Conservation (phyloP, 2,329 filamentous ascomycete species). For the Alternaria alternata region DNA sequence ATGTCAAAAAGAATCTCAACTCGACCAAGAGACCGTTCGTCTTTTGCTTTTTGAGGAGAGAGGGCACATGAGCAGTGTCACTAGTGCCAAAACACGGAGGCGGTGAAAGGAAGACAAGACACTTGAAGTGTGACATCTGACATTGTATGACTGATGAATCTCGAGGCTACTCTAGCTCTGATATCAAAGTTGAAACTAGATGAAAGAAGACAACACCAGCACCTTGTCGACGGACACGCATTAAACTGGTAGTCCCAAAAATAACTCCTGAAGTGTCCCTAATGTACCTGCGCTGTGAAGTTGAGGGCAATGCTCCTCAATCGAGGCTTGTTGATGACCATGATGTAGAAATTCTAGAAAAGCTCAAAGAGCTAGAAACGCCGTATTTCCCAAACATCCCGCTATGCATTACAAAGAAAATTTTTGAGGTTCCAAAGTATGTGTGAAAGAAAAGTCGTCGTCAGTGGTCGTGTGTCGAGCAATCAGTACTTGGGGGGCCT, state of each 20-base stretch:
- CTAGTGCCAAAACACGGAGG: neutral
- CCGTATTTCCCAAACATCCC: slow-evolving; percentile 6
- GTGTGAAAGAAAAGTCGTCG: slow-evolving; percentile 12
- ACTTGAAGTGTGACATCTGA: slow-evolving; percentile 1
- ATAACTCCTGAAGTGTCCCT: neutral
- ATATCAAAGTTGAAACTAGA: slow-evolving; percentile 1
- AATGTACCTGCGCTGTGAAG: slow-evolving; percentile 1
- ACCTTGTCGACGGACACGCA: neutral
- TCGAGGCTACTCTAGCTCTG: neutral
- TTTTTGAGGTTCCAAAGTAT: slow-evolving; percentile 17
- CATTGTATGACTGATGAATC: neutral
- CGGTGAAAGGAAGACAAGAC: slow-evolving; percentile 1
- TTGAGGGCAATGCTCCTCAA: neutral
- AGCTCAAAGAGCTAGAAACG: slow-evolving; percentile 4
- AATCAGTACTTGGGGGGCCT: slow-evolving; percentile 25
- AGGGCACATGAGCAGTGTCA: neutral
- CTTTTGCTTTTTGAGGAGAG: neutral
- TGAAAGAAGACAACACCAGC: neutral
- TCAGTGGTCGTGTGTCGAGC: slow-evolving; percentile 1
- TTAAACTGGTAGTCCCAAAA: slow-evolving; percentile 1
- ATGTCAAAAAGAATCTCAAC: neutral
- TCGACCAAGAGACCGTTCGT: neutral
- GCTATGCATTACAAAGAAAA: slow-evolving; percentile 19
- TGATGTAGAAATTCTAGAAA: slow-evolving; percentile 2
- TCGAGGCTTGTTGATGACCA: neutral